Evolutionary conservation across 371 early-diverging fungal species (phyloP), one percentile per base, ranked within the genome.

Genomic region (Haplosporangium sp.): DNA sequence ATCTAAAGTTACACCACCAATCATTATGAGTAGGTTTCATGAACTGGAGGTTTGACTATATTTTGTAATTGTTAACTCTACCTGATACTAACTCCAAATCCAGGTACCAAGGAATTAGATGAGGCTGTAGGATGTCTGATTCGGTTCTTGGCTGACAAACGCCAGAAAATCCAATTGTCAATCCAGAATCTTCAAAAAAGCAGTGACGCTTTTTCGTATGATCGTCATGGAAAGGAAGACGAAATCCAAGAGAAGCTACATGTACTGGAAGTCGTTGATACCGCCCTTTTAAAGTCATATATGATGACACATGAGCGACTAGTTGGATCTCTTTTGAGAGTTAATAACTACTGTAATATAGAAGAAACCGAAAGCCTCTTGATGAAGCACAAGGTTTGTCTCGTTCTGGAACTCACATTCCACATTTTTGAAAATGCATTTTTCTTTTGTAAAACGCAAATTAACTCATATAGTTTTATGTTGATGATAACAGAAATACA

Each of bases 291-390:
- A 27, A 95, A 94, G 75, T 90, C 94, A 0, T 97, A 96, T 75
- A 84, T 96, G 83, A 85, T 88, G 65, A 88, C 90, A 27, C 94
- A 94, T 57, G 92, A 92, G 37, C 87, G 93, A 0, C 86, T 96
- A n/a, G 92, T 95, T 1, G 95, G 97, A 1, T 92, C 96, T 0
- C 85, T 98, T 35, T 82, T 98, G 55, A 90, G 98, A 35, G 94
- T 97, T 1, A 88, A 90, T 53, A 95, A 95, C 72, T 91, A 96
- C 72, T 96, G 96, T 74, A 93, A 96, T 73, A 88, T 97, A 4
- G 89, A 92, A 67, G 93, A 93, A 67, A 89, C 91, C 47, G 97
- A 97, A 75, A 86, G 77, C 20, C 87, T 97, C 15, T 84, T 98
- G 67, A 83, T 90, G 56, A 88, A 92, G 60, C 89, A 89, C 71